phyloP scores from a whole-genome alignment of 2,329 filamentous ascomycete genomes.

The Chalara sp. region DNA sequence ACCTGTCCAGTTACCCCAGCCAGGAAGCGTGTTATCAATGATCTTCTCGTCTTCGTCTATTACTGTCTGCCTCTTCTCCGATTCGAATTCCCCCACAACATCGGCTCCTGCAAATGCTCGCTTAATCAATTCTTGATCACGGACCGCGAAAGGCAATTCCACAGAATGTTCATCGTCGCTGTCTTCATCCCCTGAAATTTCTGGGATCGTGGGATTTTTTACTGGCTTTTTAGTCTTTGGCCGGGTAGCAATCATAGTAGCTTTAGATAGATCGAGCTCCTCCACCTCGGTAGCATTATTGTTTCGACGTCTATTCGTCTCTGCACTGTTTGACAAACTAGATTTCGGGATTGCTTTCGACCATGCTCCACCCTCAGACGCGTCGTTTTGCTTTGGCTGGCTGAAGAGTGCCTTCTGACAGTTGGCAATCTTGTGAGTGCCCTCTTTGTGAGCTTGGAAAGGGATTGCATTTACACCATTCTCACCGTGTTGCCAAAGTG shows the following conservation, averaged over 20 bases:
- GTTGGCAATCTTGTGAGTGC: too few relatives aligned
- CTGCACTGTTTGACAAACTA: conserved; percentile 17
- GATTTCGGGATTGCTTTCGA: conserved; percentile 21
- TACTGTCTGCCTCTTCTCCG: conserved; percentile 67
- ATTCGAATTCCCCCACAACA: conserved; percentile 71
- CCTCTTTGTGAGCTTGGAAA: too few relatives aligned
- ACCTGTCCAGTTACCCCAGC: conserved; percentile 91
- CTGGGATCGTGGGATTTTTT: conserved; percentile 10
- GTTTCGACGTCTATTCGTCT: conserved; percentile 24
- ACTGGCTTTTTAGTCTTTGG: conserved; percentile 18
- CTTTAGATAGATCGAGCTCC: conserved; percentile 25
- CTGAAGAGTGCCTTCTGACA: too few relatives aligned
- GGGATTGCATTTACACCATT: too few relatives aligned
- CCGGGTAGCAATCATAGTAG: conserved; percentile 23
- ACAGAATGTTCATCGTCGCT: conserved; percentile 41
- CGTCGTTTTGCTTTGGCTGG: too few relatives aligned
- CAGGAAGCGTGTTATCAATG: conserved; percentile 77
- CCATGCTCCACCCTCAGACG: conserved; percentile 27
- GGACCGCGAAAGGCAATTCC: conserved; percentile 50
- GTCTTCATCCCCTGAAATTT: conserved; percentile 21
- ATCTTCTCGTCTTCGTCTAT: conserved; percentile 78
- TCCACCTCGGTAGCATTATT: conserved; percentile 25
- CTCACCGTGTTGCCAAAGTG: too few relatives aligned
- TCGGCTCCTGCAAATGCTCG: conserved; percentile 85
- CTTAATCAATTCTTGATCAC: conserved; percentile 63